Evolutionary conservation across 495 filamentous ascomycete genomes (phyloP), one percentile per base, ranked within the genome.

Genomic region (Aspergillus leporis): DNA sequence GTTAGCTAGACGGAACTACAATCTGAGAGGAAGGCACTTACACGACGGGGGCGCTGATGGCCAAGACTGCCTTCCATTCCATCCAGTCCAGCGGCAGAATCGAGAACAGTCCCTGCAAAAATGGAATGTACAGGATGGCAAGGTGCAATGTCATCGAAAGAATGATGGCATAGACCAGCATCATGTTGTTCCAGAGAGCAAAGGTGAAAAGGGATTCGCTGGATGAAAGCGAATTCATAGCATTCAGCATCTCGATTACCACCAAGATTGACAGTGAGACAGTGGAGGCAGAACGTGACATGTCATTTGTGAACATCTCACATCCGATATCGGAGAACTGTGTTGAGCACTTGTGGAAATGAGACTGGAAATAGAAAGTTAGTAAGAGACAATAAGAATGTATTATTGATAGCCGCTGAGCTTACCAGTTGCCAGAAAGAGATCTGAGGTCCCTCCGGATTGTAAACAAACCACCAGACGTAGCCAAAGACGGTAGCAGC

Each of bases 401-500:
- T 23, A 43, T 8, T 16, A 13, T 9, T 36, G n/a, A 31, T 16
- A 4, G 5, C 18, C 14, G n/a, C n/a, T 34, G 4, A 16, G 70
- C 82, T 70, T 76, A 87, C 83, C 61, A 99, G 75, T 67, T 99
- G 92, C 75, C 85, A 93, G 78, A 97, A 95, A 51, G 81, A 88
- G 74, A 99, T 97, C 66, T 93, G 88, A 45, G 95, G 95, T 0
- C 95, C 95, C 61, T 90, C 89, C 28, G 87, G 77, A 74, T 98
- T 91, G 79, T 90, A 97, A 87, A 98, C 90, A 80, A 99, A 99
- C 91, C 92, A 98, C 95, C 95, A 99, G 25, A 92, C 93, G 71
- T 99, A 99, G 32, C 95, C 95, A 70, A 90, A 92, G 3, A 99
- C 95, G 7, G 95, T 99, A 43, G 95, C 95, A 32, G 87, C 83